Percentiles rank a stretch among this genome's conserved stretches.
Evolutionary conservation across 495 filamentous ascomycete genomes (phyloP).

Genomic region (Tricharina praecox): DNA sequence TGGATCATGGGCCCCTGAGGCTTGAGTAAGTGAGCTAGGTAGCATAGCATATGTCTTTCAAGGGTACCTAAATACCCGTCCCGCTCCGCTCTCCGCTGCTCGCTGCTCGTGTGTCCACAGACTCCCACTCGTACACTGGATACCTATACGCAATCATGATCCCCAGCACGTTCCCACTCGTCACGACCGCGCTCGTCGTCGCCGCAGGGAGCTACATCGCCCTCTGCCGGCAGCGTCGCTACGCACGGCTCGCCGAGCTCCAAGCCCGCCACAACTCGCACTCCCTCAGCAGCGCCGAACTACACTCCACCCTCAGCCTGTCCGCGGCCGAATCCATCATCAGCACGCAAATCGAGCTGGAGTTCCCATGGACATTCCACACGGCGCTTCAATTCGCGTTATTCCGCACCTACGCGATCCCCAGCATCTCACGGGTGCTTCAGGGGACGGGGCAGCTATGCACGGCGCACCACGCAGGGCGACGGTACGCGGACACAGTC

Average conservation of each 20-base stretch:
- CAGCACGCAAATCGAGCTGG: constrained; percentile 29
- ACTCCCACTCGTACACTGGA: too few relatives aligned
- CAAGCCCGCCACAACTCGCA: constrained; percentile 29
- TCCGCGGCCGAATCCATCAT: constrained; percentile 37
- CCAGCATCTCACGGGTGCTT: constrained; percentile 39
- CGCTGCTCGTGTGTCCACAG: too few relatives aligned
- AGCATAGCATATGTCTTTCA: too few relatives aligned
- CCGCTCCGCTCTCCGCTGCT: too few relatives aligned
- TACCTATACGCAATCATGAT: neutral
- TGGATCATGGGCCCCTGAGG: too few relatives aligned
- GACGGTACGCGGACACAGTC: constrained; percentile 46
- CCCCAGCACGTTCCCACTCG: too few relatives aligned
- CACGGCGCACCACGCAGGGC: constrained; percentile 32
- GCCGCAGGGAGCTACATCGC: constrained; percentile 15
- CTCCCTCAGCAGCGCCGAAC: constrained; percentile 27
- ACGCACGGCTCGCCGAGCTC: constrained; percentile 26
- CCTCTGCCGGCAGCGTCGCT: constrained; percentile 29
- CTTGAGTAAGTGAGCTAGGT: too few relatives aligned
- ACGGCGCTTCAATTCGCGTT: constrained; percentile 43
- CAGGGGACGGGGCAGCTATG: constrained; percentile 41
- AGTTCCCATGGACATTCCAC: constrained; percentile 38
- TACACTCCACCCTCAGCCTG: constrained; percentile 36
- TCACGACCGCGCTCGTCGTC: neutral
- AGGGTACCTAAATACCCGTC: too few relatives aligned
- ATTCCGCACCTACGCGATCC: constrained; percentile 51